These are phyloP conservation scores for Salix dunnii DNA, from an alignment of 345 rosid species.

Conservation along the genomic window DNA sequence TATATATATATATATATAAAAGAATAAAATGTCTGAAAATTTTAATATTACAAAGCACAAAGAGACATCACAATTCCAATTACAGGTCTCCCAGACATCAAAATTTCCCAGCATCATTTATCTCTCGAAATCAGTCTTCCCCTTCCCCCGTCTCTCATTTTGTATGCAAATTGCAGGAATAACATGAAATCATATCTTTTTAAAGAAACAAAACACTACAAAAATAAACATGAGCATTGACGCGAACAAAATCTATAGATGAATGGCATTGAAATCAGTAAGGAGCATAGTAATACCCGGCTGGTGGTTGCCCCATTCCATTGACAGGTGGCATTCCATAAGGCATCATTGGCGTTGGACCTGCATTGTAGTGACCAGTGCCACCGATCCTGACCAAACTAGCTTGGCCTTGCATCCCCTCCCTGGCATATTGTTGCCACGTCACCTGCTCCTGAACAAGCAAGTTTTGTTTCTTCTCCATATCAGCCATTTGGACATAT, in stretches of 20 bases:
- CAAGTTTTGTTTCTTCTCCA: conserved; percentile 68
- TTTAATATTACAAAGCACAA: conserved; percentile 41
- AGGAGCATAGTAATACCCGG: conserved; percentile 49
- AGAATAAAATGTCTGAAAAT: conserved; percentile 12
- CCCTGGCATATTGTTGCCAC: conserved; percentile 61
- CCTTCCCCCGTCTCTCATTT: conserved; percentile 16
- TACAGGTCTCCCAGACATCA: conserved; percentile 28
- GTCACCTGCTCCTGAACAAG: conserved; percentile 62
- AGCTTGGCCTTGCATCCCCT: conserved; percentile 78
- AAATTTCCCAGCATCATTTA: conserved; percentile 23
- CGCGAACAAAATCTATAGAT: conserved; percentile 31
- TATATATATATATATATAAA: not conserved
- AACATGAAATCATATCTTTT: conserved; percentile 20
- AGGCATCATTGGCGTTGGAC: conserved; percentile 46
- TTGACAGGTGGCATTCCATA: conserved; percentile 53
- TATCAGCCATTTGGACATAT: conserved; percentile 64
- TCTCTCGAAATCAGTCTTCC: conserved; percentile 6
- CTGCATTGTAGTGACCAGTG: conserved; percentile 33
- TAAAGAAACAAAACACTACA: conserved; percentile 18
- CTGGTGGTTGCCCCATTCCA: conserved; percentile 44
- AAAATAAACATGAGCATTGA: conserved; percentile 6
- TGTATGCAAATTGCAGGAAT: conserved; percentile 28
- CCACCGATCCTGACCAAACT: conserved; percentile 48
- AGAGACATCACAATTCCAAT: conserved; percentile 23
- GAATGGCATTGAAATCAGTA: conserved; percentile 20